phyloP scores from a whole-genome alignment of 805 yeast species.

The Candida hungchunana region DNA sequence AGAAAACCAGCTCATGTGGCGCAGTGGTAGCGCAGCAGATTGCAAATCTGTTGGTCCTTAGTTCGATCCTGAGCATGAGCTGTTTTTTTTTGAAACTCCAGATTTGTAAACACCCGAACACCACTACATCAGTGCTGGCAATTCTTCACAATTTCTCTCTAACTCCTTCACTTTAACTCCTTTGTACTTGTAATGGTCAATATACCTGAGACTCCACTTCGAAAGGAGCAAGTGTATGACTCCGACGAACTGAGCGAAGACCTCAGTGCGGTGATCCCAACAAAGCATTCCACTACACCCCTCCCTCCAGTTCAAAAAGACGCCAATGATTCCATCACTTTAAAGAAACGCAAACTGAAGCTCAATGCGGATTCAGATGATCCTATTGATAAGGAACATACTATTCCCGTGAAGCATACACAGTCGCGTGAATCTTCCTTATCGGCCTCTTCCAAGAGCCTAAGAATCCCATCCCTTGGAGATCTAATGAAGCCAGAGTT shows the following conservation, averaged over 20 bases:
- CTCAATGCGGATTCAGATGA: constrained; percentile 4
- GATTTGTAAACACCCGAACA: neutral
- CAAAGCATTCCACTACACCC: neutral
- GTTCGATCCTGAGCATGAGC: constrained; percentile 70
- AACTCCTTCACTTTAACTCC: neutral
- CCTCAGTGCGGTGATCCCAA: constrained; percentile 2
- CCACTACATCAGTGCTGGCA: neutral
- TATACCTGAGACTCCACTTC: too few relatives aligned
- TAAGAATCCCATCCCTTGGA: constrained; percentile 8
- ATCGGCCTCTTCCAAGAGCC: constrained; percentile 1
- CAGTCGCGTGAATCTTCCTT: neutral
- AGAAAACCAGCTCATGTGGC: constrained; percentile 49
- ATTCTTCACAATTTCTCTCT: neutral
- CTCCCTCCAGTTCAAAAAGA: constrained; percentile 6
- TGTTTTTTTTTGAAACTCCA: neutral
- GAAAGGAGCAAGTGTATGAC: too few relatives aligned
- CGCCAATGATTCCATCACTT: constrained; percentile 1
- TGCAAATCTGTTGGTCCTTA: constrained; percentile 98
- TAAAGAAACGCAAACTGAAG: constrained; percentile 7
- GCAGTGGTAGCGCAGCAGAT: constrained; percentile 99
- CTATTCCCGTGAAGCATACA: constrained; percentile 3
- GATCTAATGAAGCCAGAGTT: constrained; percentile 10
- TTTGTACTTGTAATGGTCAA: too few relatives aligned
- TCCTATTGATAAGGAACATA: neutral
- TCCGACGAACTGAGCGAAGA: too few relatives aligned